Percentiles rank a stretch among this genome's conserved stretches.
phyloP scores from a whole-genome alignment of 495 filamentous ascomycete species.

The Melanomma pulvis-pyrius region DNA sequence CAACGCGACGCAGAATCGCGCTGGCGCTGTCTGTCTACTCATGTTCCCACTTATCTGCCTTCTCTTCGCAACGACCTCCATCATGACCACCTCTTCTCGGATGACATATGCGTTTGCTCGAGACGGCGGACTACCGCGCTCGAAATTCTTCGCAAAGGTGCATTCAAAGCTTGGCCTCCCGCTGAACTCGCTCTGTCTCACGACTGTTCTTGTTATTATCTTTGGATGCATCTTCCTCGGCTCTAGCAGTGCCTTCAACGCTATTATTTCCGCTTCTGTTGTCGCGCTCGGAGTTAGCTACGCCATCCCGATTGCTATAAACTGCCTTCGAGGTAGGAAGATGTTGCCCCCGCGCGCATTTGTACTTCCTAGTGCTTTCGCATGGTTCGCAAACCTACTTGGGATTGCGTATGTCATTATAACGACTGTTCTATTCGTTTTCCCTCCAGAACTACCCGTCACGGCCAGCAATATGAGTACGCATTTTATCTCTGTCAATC shows the following conservation, averaged over 20 bases:
- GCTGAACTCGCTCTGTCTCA: slow-evolving; percentile 69
- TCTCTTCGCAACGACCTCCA: slow-evolving; percentile 68
- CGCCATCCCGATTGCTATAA: slow-evolving; percentile 70
- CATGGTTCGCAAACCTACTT: slow-evolving; percentile 66
- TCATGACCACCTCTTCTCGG: slow-evolving; percentile 76
- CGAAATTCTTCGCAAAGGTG: slow-evolving; percentile 63
- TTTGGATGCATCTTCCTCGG: slow-evolving; percentile 79
- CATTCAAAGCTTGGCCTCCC: slow-evolving; percentile 67
- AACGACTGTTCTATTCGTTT: slow-evolving; percentile 75
- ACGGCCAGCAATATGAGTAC: slow-evolving; percentile 73
- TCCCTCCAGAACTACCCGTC: slow-evolving; percentile 69
- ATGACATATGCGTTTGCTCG: slow-evolving; percentile 78
- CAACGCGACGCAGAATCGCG: slow-evolving; percentile 66
- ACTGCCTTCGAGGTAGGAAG: slow-evolving; percentile 64
- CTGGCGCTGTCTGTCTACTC: slow-evolving; percentile 68
- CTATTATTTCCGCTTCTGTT: slow-evolving; percentile 71
- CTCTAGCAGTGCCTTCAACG: slow-evolving; percentile 66
- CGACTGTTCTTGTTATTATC: slow-evolving; percentile 63
- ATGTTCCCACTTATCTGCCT: slow-evolving; percentile 76
- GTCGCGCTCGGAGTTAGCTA: slow-evolving; percentile 73
- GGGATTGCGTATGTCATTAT: slow-evolving; percentile 66
- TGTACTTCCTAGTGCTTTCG: slow-evolving; percentile 58
- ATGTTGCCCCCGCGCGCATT: slow-evolving; percentile 68
- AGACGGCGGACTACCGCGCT: slow-evolving; percentile 72
- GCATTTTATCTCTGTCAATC: slow-evolving; percentile 24